phyloP scores from a whole-genome alignment of 1,284 basidiomycete species.

The Ceratobasidium sp. region DNA sequence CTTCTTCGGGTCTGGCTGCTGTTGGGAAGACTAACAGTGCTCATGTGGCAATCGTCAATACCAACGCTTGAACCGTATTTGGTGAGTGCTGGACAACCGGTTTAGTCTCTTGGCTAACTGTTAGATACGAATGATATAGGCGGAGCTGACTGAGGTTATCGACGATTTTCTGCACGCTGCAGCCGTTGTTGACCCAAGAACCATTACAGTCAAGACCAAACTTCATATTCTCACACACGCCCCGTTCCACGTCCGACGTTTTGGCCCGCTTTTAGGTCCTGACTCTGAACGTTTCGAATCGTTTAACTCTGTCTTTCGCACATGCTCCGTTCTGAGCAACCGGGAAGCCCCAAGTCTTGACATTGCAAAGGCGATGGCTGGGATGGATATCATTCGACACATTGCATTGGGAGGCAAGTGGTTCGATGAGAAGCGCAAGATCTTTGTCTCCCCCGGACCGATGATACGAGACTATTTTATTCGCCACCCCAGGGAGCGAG shows the following conservation, averaged over 20 bases:
- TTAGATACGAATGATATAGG: neutral
- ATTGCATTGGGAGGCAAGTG: neutral
- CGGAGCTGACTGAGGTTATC: neutral
- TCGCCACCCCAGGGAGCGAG: too few relatives aligned
- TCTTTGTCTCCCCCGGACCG: too few relatives aligned
- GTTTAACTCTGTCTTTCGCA: conserved; percentile 55
- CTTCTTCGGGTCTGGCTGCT: conserved; percentile 49
- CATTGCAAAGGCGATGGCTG: conserved; percentile 54
- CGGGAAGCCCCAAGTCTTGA: conserved; percentile 57
- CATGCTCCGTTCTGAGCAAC: conserved; percentile 55
- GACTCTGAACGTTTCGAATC: conserved; percentile 56
- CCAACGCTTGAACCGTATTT: conserved; percentile 47
- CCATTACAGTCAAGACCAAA: conserved; percentile 55
- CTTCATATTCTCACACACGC: conserved; percentile 55
- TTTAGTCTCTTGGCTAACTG: neutral
- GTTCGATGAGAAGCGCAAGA: too few relatives aligned
- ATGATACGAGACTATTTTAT: too few relatives aligned
- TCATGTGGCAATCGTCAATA: conserved; percentile 52
- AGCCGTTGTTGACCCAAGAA: conserved; percentile 53
- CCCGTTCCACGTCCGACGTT: conserved; percentile 52
- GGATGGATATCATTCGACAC: neutral
- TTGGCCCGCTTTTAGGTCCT: conserved; percentile 55
- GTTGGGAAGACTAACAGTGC: conserved; percentile 50
- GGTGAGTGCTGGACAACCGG: conserved; percentile 45
- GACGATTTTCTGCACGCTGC: conserved; percentile 50